Evolutionary conservation across 352 stramenopile species (phyloP).

Genomic region (Globisporangium canariense): DNA sequence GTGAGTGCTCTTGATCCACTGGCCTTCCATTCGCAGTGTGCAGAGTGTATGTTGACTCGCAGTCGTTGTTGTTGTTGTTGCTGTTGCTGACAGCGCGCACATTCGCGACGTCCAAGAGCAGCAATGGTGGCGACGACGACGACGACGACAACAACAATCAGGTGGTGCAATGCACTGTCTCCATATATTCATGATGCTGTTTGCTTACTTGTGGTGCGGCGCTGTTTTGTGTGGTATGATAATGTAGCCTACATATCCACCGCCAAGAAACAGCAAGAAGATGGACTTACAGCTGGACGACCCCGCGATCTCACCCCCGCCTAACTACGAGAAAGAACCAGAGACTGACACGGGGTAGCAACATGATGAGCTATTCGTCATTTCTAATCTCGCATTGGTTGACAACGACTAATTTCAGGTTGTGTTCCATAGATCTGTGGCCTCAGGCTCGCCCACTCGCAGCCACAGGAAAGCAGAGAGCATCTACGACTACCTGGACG

Average conservation of each 20-base stretch:
- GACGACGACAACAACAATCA: constrained; percentile 27
- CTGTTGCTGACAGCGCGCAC: not conserved
- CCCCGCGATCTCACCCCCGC: constrained; percentile 29
- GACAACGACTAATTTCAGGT: not conserved
- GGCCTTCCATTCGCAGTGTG: not conserved
- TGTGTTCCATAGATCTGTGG: constrained; percentile 2
- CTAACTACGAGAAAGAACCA: constrained; percentile 32
- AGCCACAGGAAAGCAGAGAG: constrained; percentile 20
- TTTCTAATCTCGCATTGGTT: too few species aligned
- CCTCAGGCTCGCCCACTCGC: constrained; percentile 18
- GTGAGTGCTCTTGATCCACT: not conserved
- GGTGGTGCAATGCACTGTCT: constrained; percentile 13
- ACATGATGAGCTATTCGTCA: constrained; percentile 1
- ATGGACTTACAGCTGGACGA: constrained; percentile 46
- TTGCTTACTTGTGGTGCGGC: not conserved
- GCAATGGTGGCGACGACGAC: not conserved
- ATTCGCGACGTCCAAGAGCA: constrained; percentile 11
- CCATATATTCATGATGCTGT: not conserved
- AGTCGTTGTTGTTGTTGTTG: not conserved
- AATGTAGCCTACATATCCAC: constrained; percentile 13
- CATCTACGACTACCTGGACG: constrained; percentile 82
- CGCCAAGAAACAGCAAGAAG: constrained; percentile 18
- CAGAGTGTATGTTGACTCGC: not conserved
- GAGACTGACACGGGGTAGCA: constrained; percentile 21
- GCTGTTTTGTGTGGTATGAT: not conserved